phyloP scores from a whole-genome alignment of 805 yeast genomes.

The Candida tibetensis region DNA sequence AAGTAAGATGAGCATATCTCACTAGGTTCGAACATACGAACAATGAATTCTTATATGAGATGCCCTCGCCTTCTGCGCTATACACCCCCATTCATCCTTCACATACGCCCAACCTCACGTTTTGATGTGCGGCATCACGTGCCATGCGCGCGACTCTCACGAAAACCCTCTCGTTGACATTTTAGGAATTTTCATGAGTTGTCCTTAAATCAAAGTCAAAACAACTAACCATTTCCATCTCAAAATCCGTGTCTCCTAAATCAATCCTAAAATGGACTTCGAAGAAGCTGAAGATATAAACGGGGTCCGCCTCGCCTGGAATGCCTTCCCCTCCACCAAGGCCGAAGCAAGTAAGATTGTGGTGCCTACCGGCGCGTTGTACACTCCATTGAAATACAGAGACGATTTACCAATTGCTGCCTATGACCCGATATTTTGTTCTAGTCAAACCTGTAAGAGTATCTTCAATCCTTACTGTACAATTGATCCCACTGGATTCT shows the following conservation, averaged over 20 bases:
- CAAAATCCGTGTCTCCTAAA: conserved; percentile 5
- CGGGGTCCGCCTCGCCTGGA: conserved; percentile 50
- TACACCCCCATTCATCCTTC: too few species aligned
- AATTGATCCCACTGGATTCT: conserved; percentile 72
- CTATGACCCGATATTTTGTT: conserved; percentile 84
- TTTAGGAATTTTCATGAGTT: conserved; percentile 7
- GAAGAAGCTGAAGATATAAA: conserved; percentile 45
- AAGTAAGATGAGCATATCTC: too few species aligned
- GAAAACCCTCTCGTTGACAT: too few species aligned
- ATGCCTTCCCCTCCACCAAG: conserved; percentile 82
- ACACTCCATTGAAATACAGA: conserved; percentile 86
- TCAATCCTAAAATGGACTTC: conserved; percentile 35
- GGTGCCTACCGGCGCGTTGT: conserved; percentile 90
- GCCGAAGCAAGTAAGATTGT: conserved; percentile 88
- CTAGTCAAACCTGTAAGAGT: conserved; percentile 73
- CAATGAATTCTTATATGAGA: too few species aligned
- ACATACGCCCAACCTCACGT: too few species aligned
- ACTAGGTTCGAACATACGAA: too few species aligned
- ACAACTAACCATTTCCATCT: conserved; percentile 3
- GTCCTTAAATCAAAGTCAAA: conserved; percentile 9
- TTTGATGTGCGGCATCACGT: too few species aligned
- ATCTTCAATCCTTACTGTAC: conserved; percentile 85
- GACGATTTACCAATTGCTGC: conserved; percentile 74
- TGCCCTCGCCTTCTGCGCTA: too few species aligned
- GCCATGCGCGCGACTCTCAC: too few species aligned